Percentiles rank a stretch among this genome's conserved stretches.
Evolutionary conservation across 805 yeast species (phyloP).

Genomic region (Lipomyces oligophaga): DNA sequence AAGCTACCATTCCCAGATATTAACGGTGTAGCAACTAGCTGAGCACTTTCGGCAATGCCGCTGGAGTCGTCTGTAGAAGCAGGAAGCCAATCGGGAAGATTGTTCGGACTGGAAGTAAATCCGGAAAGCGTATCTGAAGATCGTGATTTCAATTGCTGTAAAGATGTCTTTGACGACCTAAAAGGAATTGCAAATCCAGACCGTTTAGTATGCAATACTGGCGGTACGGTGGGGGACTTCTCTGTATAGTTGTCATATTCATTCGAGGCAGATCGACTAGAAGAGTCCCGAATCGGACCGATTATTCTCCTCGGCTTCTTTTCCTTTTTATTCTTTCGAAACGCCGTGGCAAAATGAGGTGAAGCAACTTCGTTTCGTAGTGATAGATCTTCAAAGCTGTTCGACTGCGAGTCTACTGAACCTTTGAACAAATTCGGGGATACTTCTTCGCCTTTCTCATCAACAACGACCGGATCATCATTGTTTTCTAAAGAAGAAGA

Average conservation of each 20-base stretch:
- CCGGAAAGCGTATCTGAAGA: conserved; percentile 2
- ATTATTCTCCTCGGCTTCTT: conserved; percentile 1
- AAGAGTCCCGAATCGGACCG: conserved; percentile 10
- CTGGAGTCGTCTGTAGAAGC: conserved; percentile 3
- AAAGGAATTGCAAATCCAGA: conserved; percentile 14
- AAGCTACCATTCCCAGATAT: too few relatives aligned
- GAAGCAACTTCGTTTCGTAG: conserved; percentile 5
- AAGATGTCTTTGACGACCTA: too few relatives aligned
- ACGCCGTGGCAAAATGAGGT: conserved; percentile 1
- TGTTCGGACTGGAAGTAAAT: conserved; percentile 10
- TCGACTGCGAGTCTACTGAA: conserved; percentile 1
- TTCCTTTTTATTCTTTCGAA: not conserved
- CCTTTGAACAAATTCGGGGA: conserved; percentile 9
- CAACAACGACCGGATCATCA: conserved; percentile 9
- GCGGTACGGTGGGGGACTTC: conserved; percentile 2
- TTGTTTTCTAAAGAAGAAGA: too few relatives aligned
- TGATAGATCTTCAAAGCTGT: conserved; percentile 4
- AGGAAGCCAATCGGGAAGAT: conserved; percentile 21
- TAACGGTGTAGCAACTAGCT: not conserved
- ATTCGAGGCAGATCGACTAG: conserved; percentile 7
- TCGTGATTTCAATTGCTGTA: conserved; percentile 3
- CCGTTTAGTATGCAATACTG: conserved; percentile 4
- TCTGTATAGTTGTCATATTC: conserved; percentile 7
- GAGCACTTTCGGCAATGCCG: not conserved
- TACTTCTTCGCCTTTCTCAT: conserved; percentile 13